phyloP scores from a whole-genome alignment of 2,329 filamentous ascomycete genomes.

The Colletotrichum falcatum region DNA sequence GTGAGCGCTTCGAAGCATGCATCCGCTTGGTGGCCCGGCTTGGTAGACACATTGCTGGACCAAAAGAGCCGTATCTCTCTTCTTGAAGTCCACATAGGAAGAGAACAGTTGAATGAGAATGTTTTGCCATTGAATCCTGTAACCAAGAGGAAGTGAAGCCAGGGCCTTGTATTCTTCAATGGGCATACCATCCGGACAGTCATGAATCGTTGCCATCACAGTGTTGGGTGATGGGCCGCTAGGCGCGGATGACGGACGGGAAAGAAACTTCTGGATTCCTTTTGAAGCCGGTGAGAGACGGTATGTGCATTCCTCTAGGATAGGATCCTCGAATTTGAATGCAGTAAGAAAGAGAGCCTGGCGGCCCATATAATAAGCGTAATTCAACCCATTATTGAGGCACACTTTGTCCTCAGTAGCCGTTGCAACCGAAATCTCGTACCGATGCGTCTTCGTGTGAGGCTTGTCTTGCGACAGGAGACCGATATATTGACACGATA shows the following conservation, averaged over 20 bases:
- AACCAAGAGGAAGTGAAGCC: conserved; percentile 60
- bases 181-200: conserved; percentile 61
- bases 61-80: conserved; percentile 59
- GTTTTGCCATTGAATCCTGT: conserved; percentile 66
- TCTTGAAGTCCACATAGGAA: conserved; percentile 63
- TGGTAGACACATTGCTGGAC: conserved; percentile 63
- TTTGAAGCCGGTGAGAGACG: conserved; percentile 48
- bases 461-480: conserved; percentile 54
- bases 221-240: conserved; percentile 58
- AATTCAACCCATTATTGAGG: conserved; percentile 58
- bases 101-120: conserved; percentile 63
- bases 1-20: background rate
- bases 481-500: conserved; percentile 40
- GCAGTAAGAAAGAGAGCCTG: conserved; percentile 33
- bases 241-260: conserved; percentile 45
- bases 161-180: conserved; percentile 67
- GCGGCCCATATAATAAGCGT: conserved; percentile 52
- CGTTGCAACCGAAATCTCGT: conserved; percentile 42
- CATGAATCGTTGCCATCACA: conserved; percentile 61
- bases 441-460: conserved; percentile 51
- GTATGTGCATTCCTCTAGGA: conserved; percentile 55
- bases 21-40: conserved; percentile 51
- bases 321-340: conserved; percentile 42
- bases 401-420: conserved; percentile 54
- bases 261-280: conserved; percentile 55